Evolutionary conservation across 2,329 filamentous ascomycete species (phyloP).

Genomic region (Lomentospora prolificans): DNA sequence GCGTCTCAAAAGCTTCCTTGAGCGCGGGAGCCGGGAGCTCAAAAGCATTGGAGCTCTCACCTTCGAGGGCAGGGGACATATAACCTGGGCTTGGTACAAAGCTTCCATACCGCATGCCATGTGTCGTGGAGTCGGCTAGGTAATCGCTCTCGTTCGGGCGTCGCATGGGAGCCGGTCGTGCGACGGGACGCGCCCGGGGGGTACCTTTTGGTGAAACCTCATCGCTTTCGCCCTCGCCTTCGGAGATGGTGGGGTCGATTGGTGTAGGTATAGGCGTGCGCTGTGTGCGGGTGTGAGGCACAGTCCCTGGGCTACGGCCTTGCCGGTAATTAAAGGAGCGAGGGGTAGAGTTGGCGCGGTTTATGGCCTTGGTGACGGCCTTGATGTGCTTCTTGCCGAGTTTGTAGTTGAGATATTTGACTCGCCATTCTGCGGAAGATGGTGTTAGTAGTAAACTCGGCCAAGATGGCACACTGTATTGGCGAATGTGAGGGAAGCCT

Average conservation of each 20-base stretch:
- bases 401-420: slow-evolving; percentile 94
- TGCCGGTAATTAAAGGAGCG: neutral
- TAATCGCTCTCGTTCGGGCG: slow-evolving; percentile 27
- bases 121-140: slow-evolving; percentile 25
- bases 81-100: slow-evolving; percentile 32
- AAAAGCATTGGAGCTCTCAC: slow-evolving; percentile 25
- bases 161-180: slow-evolving; percentile 7
- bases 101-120: slow-evolving; percentile 41
- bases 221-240: neutral
- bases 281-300: slow-evolving; percentile 16
- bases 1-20: slow-evolving; percentile 13
- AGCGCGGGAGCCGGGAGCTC: slow-evolving; percentile 46
- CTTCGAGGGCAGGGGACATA: slow-evolving; percentile 15
- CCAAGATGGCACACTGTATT: neutral
- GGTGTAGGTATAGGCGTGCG: slow-evolving; percentile 17
- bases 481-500: slow-evolving; percentile 4
- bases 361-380: slow-evolving; percentile 62
- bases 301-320: slow-evolving; percentile 10
- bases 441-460: neutral
- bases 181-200: neutral
- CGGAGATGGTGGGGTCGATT: slow-evolving; percentile 11
- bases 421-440: slow-evolving; percentile 61
- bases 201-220: neutral
- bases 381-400: slow-evolving; percentile 92
- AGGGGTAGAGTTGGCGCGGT: slow-evolving; percentile 47